A percentile compares a stretch with the other conserved stretches of the same genome.
Evolutionary conservation across 2,329 filamentous ascomycete species (phyloP).

Genomic region (Ceratocystis destructans): DNA sequence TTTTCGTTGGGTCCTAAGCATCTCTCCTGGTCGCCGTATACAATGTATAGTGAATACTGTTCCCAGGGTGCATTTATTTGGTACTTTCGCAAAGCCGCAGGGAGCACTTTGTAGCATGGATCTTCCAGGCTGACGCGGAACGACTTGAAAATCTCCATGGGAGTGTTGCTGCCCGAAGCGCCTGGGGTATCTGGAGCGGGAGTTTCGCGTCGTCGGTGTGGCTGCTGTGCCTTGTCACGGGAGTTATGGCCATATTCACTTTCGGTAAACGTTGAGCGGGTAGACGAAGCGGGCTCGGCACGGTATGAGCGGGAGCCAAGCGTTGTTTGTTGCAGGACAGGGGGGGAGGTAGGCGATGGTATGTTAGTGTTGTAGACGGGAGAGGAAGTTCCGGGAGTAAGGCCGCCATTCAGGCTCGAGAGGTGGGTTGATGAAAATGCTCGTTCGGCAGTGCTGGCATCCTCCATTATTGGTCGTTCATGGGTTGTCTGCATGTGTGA

Average conservation of each 20-base stretch:
- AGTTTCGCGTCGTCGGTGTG: slow-evolving; percentile 43
- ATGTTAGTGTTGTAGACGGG: slow-evolving; percentile 49
- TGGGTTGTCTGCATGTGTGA: slow-evolving; percentile 57
- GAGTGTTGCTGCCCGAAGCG: slow-evolving; percentile 33
- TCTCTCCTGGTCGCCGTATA: slow-evolving; percentile 95
- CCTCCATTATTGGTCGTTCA: slow-evolving; percentile 50
- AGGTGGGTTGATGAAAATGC: slow-evolving; percentile 56
- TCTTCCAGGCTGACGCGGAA: slow-evolving; percentile 98
- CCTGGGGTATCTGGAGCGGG: slow-evolving; percentile 46
- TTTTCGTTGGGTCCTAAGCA: slow-evolving; percentile 87
- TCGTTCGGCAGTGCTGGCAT: slow-evolving; percentile 55
- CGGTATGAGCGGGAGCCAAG: slow-evolving; percentile 49
- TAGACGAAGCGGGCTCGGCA: slow-evolving; percentile 39
- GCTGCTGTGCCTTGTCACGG: slow-evolving; percentile 30
- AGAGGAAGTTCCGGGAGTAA: slow-evolving; percentile 39
- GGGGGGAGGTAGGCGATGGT: slow-evolving; percentile 56
- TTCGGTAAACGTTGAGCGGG: slow-evolving; percentile 42
- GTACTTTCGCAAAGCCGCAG: slow-evolving; percentile 91
- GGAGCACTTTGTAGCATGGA: slow-evolving; percentile 91
- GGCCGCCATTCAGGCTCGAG: slow-evolving; percentile 52
- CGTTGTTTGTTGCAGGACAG: slow-evolving; percentile 39
- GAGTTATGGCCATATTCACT: slow-evolving; percentile 27
- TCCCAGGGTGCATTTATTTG: slow-evolving; percentile 97
- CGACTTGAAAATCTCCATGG: slow-evolving; percentile 95
- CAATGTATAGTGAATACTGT: slow-evolving; percentile 94